A percentile compares a stretch with the other conserved stretches of the same genome.
phyloP scores from a whole-genome alignment of 345 rosid species.

The Populus davidiana region DNA sequence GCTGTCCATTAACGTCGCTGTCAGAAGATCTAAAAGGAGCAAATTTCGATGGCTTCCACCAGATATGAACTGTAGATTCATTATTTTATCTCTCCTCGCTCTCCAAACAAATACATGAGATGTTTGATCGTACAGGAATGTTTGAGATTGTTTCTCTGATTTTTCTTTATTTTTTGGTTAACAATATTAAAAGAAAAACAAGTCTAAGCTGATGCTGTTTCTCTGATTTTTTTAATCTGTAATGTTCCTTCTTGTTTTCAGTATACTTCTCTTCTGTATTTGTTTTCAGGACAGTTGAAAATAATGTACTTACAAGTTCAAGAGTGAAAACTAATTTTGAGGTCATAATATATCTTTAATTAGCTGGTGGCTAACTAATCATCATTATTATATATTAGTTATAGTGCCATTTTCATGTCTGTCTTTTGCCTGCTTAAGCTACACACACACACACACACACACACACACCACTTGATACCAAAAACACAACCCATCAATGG shows the following conservation, averaged over 20 bases:
- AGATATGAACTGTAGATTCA: slow-evolving; percentile 42
- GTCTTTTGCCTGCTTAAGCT: slow-evolving; percentile 22
- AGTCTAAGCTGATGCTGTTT: slow-evolving; percentile 7
- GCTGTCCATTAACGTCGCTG: slow-evolving; percentile 49
- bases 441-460: neutral
- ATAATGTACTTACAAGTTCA: slow-evolving; percentile 25
- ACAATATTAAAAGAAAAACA: neutral
- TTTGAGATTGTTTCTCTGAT: slow-evolving; percentile 13
- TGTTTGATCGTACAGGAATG: slow-evolving; percentile 35
- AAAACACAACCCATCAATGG: neutral
- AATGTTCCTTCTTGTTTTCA: neutral
- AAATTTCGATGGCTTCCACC: slow-evolving; percentile 49
- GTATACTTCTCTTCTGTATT: slow-evolving; percentile 5
- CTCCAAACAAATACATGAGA: slow-evolving; percentile 18
- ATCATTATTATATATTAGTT: slow-evolving; percentile 17
- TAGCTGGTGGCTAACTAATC: slow-evolving; percentile 4
- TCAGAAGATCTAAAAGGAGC: slow-evolving; percentile 53
- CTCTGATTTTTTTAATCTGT: slow-evolving; percentile 3
- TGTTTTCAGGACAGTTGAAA: slow-evolving; percentile 21
- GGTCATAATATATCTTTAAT: slow-evolving; percentile 10
- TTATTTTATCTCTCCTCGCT: neutral
- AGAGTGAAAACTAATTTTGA: slow-evolving; percentile 25
- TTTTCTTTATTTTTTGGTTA: neutral
- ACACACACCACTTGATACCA: neutral
- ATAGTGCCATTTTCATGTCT: slow-evolving; percentile 16